Evolutionary conservation across 352 stramenopile species (phyloP), one percentile per base, ranked within the genome.

Genomic region (Pythium aristosporum): DNA sequence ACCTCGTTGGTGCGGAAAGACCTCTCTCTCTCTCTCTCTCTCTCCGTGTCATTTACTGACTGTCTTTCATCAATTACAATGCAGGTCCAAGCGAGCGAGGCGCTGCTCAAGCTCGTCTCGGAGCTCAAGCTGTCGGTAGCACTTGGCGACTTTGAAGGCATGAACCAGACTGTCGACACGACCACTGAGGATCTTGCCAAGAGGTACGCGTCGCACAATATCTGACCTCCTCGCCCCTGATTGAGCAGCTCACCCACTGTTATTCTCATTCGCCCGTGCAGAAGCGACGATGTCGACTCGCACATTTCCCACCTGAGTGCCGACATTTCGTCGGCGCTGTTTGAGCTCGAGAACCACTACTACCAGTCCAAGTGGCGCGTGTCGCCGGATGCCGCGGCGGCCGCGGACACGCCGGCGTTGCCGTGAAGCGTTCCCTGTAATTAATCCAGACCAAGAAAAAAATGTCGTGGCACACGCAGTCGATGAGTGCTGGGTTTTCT

Each of bases 71-170:
- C 25, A 28, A 9, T 32, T 30, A 13, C 32, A 8, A 18, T 46
- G 13, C 53, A 81, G 74, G 74, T 88, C 39, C 85, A 94, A 65
- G 85, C 85, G 16, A 90, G 81, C 61, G 85, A 94, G 63, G 88
- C 82, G 37, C 73, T 94, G 52, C 72, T 94, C 20, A 91, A 91
- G 43, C 77, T 92, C 44, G 78, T 94, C 41, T 83, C 85, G 18
- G 85, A 94, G 65, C 85, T 94, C 71, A 94, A 94, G 71, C 63
- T 94, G 47, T 87, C 80, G 13, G 71, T 94, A 16, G 84, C 83
- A 36, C 72, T 94, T 5, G 82, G 84, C 7, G 85, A 92, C 64
- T 94, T 94, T 54, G 85, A 94, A 69, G 83, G 82, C 61, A 94
- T 92, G 82, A 94, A 87, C 61, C 83, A 92, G 69, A 89, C 80